Percentiles rank a stretch among this genome's conserved stretches.
These are phyloP conservation scores for Pythium scleroteichum DNA, from an alignment of 352 stramenopile species.

Conservation along the genomic window DNA sequence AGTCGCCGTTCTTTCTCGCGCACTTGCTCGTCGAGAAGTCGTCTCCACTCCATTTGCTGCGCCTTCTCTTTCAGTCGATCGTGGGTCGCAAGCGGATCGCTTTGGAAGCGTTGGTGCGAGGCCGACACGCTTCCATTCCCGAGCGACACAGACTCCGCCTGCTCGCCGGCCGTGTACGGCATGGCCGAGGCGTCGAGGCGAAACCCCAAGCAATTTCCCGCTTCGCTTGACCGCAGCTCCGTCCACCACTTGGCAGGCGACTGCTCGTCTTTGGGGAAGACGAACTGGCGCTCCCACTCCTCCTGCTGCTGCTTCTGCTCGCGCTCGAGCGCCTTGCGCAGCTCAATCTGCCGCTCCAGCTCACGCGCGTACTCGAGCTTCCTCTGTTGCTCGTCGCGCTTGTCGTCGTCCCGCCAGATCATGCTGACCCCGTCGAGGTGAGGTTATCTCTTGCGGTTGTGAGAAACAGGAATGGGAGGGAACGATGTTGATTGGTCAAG, in stretches of 20 bases:
- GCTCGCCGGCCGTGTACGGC: constrained; percentile 1
- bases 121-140: constrained; percentile 23
- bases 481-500: constrained; percentile 43
- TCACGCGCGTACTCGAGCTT: constrained; percentile 67
- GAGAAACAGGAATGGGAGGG: constrained; percentile 32
- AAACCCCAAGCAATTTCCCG: constrained; percentile 13
- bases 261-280: constrained; percentile 34
- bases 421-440: constrained; percentile 14
- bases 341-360: constrained; percentile 69
- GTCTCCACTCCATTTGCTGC: constrained; percentile 71
- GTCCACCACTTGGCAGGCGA: constrained; percentile 76
- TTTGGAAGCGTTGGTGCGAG: constrained; percentile 50
- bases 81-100: constrained; percentile 31
- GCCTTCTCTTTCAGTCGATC: constrained; percentile 59
- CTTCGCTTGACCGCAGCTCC: constrained; percentile 44
- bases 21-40: constrained; percentile 71
- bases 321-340: constrained; percentile 45
- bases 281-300: constrained; percentile 57
- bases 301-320: constrained; percentile 56
- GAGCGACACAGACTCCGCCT: constrained; percentile 26
- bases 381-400: constrained; percentile 49
- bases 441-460: constrained; percentile 11
- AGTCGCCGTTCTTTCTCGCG: constrained; percentile 65
- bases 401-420: constrained; percentile 62
- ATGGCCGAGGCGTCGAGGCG: constrained; percentile 23